Evolutionary conservation across 345 rosid species (phyloP), one percentile per base, ranked within the genome.

Genomic region (Rhodamnia argentea): DNA sequence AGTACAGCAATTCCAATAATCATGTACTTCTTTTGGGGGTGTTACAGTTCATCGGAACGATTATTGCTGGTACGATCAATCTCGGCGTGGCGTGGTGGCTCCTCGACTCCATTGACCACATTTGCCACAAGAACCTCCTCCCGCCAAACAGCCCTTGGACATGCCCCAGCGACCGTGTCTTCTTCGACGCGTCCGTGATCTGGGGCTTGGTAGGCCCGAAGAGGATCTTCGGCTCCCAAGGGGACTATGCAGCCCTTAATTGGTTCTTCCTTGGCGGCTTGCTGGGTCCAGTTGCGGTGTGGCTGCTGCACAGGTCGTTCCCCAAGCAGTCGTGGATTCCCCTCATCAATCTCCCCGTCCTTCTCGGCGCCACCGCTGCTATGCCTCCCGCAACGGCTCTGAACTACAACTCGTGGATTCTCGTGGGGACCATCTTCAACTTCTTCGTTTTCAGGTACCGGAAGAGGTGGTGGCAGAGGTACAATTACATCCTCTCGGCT

Each of bases 161-260:
- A 70, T 70, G 78, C 78, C 78, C 78, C 24, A 37, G 3, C 13
- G 97, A 95, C 59, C 88, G 94, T 42, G 96, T 96, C 87, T 95
- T 96, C 94, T 95, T 94, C 53, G 97, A 96, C 86, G 97, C 99
- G 32, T 93, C 97, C 4, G 96, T 94, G 59, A 96, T 95, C 75
- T 96, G 98, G 98, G 99, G 97, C 86, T 84, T 95, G 86, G 96
- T 92, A 3, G 98, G 96, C 60, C 99, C 99, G 26, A 95, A 87
- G 86, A 87, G 95, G 55, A 96, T 93, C 58, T 96, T 96, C 50
- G 98, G 96, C 37, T 83, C 92, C 20, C 90, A 90, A 7, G 99
- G 99, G 75, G 94, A 92, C 89, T 96, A 96, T 88, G 56, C 76
- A 0, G 92, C 94, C 44, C 90, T 94, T 92, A 96, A 96, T 85